These are phyloP conservation scores for Zymoseptoria passerinii DNA, from an alignment of 2,329 filamentous ascomycete species.

Conservation along the genomic window DNA sequence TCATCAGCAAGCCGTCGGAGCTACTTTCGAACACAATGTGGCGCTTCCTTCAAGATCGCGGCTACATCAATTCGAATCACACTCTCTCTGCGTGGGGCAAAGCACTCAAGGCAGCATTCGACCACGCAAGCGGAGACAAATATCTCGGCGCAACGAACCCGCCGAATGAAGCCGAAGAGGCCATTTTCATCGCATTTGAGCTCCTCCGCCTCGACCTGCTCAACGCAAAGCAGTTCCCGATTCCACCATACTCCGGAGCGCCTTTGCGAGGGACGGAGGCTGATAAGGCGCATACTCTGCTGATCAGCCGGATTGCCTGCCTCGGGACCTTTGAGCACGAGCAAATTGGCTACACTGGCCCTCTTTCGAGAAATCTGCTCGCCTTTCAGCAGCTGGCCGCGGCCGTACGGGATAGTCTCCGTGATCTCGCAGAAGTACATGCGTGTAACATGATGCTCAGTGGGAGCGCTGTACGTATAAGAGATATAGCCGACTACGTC, in stretches of 20 bases:
- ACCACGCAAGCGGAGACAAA: slow-evolving; percentile 17
- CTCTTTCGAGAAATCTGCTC: slow-evolving; percentile 80
- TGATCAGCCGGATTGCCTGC: slow-evolving; percentile 80
- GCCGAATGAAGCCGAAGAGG: slow-evolving; percentile 58
- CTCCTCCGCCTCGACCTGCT: slow-evolving; percentile 71
- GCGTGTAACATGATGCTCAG: slow-evolving; percentile 72
- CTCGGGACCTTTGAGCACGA: slow-evolving; percentile 75
- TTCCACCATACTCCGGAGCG: slow-evolving; percentile 45
- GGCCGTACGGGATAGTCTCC: slow-evolving; percentile 66
- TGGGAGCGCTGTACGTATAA: slow-evolving; percentile 61
- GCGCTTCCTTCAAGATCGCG: slow-evolving; percentile 82
- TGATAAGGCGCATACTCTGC: slow-evolving; percentile 67
- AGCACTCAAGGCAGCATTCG: slow-evolving; percentile 55
- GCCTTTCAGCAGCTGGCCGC: slow-evolving; percentile 77
- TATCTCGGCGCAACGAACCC: slow-evolving; percentile 48
- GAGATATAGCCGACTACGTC: slow-evolving; percentile 43
- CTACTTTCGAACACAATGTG: slow-evolving; percentile 69
- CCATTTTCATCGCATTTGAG: slow-evolving; percentile 76
- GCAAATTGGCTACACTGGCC: slow-evolving; percentile 84
- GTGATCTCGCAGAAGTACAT: slow-evolving; percentile 78
- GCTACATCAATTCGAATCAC: slow-evolving; percentile 73
- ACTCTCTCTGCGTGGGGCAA: slow-evolving; percentile 77
- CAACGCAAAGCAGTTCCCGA: slow-evolving; percentile 56
- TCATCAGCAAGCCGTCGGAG: slow-evolving; percentile 54
- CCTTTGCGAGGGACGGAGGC: slow-evolving; percentile 53